Evolutionary conservation across 345 rosid genomes (phyloP).

Genomic region (Salix koriyanagi): DNA sequence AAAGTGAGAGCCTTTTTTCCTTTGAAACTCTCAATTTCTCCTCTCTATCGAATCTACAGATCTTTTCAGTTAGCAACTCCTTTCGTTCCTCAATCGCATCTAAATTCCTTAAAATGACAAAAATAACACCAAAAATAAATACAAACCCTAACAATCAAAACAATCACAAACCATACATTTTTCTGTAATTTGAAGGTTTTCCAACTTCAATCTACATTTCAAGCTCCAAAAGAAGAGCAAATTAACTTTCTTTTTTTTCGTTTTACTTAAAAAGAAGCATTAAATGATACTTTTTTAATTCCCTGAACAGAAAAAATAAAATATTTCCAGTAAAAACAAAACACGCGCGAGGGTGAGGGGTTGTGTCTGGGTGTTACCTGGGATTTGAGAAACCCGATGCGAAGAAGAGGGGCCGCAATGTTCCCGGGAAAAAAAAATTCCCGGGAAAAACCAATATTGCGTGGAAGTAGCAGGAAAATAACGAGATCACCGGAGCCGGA

Average conservation of each 20-base stretch:
- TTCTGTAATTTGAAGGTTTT: background rate
- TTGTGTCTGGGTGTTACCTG: slow-evolving; percentile 12
- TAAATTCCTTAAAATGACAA: slow-evolving; percentile 8
- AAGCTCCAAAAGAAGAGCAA: background rate
- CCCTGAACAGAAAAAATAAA: background rate
- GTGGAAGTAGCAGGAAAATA: background rate
- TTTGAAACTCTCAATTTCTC: slow-evolving; percentile 17
- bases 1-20: background rate
- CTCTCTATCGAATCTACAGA: slow-evolving; percentile 18
- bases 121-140: background rate
- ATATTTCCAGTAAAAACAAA: background rate
- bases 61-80: slow-evolving; percentile 9
- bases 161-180: background rate
- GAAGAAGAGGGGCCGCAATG: background rate
- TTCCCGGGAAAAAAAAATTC: slow-evolving; percentile 19
- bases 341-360: background rate
- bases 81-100: slow-evolving; percentile 19
- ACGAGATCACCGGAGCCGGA: background rate
- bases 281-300: no score
- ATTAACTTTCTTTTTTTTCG: background rate
- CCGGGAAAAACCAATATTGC: slow-evolving; percentile 11
- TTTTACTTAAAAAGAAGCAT: no score
- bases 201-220: background rate
- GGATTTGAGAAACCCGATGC: background rate
- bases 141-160: background rate